phyloP scores from a whole-genome alignment of 257 asterid species.

The Lantana camara region DNA sequence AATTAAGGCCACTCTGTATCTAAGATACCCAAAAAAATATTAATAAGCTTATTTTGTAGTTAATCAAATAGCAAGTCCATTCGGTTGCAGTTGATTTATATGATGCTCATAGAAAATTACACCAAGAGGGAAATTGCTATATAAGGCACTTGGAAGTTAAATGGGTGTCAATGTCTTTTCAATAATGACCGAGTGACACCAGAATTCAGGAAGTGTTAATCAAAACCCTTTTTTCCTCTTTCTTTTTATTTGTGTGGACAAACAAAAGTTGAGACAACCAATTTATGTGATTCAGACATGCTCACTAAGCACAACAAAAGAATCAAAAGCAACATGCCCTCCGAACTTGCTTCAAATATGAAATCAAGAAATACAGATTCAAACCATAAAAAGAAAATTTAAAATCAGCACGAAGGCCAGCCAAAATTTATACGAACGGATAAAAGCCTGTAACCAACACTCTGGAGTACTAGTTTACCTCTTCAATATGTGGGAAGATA shows the following conservation, averaged over 20 bases:
- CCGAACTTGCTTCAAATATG: background rate
- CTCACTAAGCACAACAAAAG: background rate
- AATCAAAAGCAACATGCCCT: constrained; percentile 10
- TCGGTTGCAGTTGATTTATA: no score
- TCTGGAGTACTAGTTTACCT: background rate
- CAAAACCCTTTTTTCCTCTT: background rate
- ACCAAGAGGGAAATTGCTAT: no score
- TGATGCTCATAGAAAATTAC: no score
- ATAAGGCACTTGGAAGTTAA: no score
- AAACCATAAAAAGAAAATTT: background rate
- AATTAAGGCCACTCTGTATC: no score
- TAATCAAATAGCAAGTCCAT: no score
- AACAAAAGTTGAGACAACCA: background rate
- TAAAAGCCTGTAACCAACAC: background rate
- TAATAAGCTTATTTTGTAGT: no score
- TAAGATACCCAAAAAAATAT: no score
- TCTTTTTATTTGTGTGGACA: background rate
- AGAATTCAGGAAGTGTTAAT: background rate
- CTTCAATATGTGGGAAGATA: background rate
- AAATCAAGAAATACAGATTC: background rate
- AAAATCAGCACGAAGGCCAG: background rate
- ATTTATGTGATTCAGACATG: background rate
- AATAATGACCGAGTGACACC: background rate
- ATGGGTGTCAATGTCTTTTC: background rate
- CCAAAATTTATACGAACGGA: background rate